Base-by-base conservation (phyloP, 495 filamentous ascomycete species). In the Rhizodiscina lignyota region DNA sequence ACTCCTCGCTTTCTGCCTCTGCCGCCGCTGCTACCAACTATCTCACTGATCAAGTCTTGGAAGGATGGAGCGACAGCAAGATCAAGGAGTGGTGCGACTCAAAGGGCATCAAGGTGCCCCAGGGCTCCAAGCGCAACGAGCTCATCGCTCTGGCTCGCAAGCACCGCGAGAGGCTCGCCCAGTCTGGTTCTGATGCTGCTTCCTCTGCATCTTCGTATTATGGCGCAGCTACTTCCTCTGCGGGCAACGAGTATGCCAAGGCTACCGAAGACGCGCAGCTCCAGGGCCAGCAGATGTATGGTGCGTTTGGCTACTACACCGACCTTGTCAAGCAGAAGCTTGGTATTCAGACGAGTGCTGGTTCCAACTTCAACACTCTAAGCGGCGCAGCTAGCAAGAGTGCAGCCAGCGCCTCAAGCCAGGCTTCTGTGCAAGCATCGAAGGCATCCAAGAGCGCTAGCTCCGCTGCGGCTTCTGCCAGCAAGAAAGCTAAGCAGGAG, bases 131-230 rank as follows among this genome's bases (percentile, higher is more conserved):
- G 62, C 64, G 74, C 38, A 94, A 94, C 56, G 87, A 96, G 51
- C 70, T 96, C 13, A 58, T 89, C 31, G 84, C 89, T 32, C 72
- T 96, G 32, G 83, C 85, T 35, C 82, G 89, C 47, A 91, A 92
- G 65, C 68, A 94, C 63, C 82, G 82, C 32, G 70, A 75, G 30
- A 66, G 73, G 33, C 61, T 93, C 37, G 69, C 10, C 18, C 5
- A 11, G 17, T 15, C 17, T 11, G 33, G 10, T 10, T 23, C 33
- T 16, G 33, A 5, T 11, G 8, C 5, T 8, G 56, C 53, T 44
- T 48, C 62, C 31, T 71, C 74, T 6, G 77, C 70, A 23, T 62
- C 70, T 2, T 75, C 72, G 18, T 70, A 70, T 15, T 75, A 68
- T 40, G 82, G 82, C 30, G 85, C 84, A 37, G 84, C 85, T 33